These are phyloP conservation scores for Lactifluus subvellereus DNA, from an alignment of 768 basidiomycete species.

Conservation along the genomic window DNA sequence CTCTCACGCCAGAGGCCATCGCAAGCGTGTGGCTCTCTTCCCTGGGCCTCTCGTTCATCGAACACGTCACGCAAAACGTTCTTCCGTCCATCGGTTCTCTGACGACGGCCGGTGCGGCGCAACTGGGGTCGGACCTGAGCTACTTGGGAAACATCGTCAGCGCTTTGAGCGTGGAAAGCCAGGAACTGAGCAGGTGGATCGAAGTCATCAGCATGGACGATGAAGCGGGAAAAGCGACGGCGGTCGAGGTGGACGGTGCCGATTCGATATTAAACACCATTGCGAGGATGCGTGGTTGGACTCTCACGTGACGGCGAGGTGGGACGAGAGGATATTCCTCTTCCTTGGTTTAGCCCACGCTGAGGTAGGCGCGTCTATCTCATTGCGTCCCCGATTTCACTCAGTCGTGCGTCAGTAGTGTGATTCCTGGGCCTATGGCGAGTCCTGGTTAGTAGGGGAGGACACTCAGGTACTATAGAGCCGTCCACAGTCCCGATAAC, in stretches of 20 bases:
- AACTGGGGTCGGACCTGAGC: constrained; percentile 80
- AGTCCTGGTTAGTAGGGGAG: no score
- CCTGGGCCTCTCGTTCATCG: constrained; percentile 74
- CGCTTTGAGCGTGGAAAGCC: constrained; percentile 84
- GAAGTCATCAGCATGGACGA: constrained; percentile 60
- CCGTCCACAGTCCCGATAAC: no score
- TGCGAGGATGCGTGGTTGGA: constrained; percentile 19
- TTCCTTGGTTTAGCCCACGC: no score
- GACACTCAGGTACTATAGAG: no score
- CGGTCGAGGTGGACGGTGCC: constrained; percentile 1
- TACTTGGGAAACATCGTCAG: constrained; percentile 88
- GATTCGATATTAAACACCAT: constrained; percentile 12
- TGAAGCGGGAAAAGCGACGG: constrained; percentile 10
- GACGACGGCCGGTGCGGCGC: constrained; percentile 63
- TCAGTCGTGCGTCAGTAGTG: no score
- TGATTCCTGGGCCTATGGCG: no score
- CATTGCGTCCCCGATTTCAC: no score
- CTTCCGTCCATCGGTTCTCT: constrained; percentile 68
- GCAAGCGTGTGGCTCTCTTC: constrained; percentile 90
- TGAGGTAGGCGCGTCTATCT: background rate
- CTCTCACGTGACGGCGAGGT: background rate
- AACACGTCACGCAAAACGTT: constrained; percentile 60
- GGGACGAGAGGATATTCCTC: background rate
- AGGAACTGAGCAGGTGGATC: constrained; percentile 76
- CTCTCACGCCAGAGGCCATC: constrained; percentile 67